Percentiles rank a stretch among this genome's conserved stretches.
phyloP scores from a whole-genome alignment of 805 yeast species.

The Candida easanensis region DNA sequence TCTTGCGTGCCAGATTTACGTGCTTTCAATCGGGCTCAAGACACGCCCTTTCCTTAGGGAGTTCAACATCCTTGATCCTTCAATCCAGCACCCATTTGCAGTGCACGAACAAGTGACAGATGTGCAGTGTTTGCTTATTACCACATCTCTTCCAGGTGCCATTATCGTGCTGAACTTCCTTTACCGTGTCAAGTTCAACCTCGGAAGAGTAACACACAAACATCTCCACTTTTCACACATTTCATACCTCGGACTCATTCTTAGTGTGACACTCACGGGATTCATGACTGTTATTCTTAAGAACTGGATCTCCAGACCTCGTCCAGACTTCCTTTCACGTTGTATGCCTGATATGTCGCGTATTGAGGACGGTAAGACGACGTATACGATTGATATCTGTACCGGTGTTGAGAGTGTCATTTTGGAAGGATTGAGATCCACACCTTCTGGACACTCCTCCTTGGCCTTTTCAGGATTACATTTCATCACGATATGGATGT shows the following conservation, averaged over 20 bases:
- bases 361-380: conserved; percentile 10
- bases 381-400: conserved; percentile 47
- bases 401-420: conserved; percentile 43
- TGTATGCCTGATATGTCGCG: conserved; percentile 62
- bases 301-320: conserved; percentile 78
- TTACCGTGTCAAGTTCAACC: conserved; percentile 7
- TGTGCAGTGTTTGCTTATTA: conserved; percentile 7
- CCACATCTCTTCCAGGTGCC: conserved; percentile 6
- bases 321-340: conserved; percentile 88
- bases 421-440: conserved; percentile 72
- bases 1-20: conserved; percentile 7
- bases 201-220: conserved; percentile 5
- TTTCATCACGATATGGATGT: conserved; percentile 60
- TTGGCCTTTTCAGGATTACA: conserved; percentile 65
- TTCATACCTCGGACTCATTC: conserved; percentile 11
- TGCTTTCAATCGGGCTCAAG: conserved; percentile 8
- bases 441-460: conserved; percentile 80
- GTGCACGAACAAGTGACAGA: conserved; percentile 12
- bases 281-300: conserved; percentile 47
- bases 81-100: conserved; percentile 31
- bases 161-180: conserved; percentile 1
- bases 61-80: conserved; percentile 30
- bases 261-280: conserved; percentile 14
- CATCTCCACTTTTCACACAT: conserved; percentile 15
- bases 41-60: conserved; percentile 31